phyloP scores from a whole-genome alignment of 208 protist species.

The Trypanosoma lewisi region DNA sequence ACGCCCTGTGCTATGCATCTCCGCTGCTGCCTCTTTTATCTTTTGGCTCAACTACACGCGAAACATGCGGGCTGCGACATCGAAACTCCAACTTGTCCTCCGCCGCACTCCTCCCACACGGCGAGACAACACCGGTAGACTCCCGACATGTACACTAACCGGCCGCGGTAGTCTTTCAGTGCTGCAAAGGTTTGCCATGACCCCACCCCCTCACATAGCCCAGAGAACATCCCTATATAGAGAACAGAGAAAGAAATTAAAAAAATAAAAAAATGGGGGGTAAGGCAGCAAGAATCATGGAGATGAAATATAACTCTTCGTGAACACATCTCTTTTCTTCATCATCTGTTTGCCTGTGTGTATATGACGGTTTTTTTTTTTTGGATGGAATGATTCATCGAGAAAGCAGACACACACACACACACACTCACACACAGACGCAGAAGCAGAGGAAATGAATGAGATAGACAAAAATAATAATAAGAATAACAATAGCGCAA shows the following conservation, averaged over 20 bases:
- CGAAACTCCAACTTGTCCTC: constrained; percentile 22
- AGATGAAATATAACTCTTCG: neutral
- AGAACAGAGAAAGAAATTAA: no score
- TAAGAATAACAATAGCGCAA: neutral
- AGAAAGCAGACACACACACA: neutral
- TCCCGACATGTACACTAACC: neutral
- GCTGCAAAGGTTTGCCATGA: neutral
- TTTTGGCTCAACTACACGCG: constrained; percentile 34
- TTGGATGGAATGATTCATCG: no score
- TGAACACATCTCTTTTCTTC: no score
- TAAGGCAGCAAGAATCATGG: neutral
- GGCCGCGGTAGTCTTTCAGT: neutral
- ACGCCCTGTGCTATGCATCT: constrained; percentile 39
- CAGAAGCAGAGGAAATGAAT: neutral
- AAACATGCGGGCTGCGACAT: constrained; percentile 13
- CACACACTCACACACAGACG: neutral
- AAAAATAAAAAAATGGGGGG: neutral
- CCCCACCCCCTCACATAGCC: neutral
- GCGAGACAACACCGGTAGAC: constrained; percentile 31
- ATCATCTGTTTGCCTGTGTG: no score
- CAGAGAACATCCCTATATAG: neutral
- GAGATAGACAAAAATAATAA: neutral
- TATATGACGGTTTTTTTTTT: no score
- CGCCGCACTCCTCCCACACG: constrained; percentile 37
- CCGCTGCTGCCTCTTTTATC: constrained; percentile 31